Percentiles rank a stretch among this genome's conserved stretches.
Evolutionary conservation across 2,329 filamentous ascomycete species (phyloP).

Genomic region (Colletotrichum sp.): DNA sequence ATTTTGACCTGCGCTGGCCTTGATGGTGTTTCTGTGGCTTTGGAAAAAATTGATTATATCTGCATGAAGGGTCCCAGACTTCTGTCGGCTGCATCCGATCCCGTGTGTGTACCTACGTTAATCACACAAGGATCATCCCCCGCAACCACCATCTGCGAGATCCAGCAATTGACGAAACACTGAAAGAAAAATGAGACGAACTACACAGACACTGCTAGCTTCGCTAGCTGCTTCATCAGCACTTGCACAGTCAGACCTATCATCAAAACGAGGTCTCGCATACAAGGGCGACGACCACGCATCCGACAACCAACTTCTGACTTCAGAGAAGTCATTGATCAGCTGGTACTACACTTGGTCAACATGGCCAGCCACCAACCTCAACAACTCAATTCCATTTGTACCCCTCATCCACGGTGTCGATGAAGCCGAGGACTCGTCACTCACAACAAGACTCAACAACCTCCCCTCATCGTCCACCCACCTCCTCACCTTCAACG

Average conservation of each 20-base stretch:
- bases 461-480: conserved; percentile 36
- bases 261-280: conserved; percentile 17
- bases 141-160: neutral
- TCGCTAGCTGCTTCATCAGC: neutral
- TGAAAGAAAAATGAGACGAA: neutral
- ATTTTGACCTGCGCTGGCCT: neutral
- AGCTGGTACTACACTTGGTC: conserved; percentile 51
- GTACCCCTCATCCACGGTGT: conserved; percentile 43
- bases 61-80: neutral
- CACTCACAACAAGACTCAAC: conserved; percentile 29
- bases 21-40: neutral
- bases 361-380: conserved; percentile 28
- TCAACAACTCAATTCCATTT: conserved; percentile 34
- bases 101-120: neutral
- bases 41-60: neutral
- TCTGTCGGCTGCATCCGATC: conserved; percentile 8
- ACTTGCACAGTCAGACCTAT: neutral
- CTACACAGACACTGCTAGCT: neutral
- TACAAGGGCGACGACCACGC: conserved; percentile 16
- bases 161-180: neutral
- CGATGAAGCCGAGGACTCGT: conserved; percentile 32
- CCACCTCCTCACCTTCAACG: conserved; percentile 45
- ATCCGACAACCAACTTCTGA: conserved; percentile 37
- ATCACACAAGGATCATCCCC: conserved; percentile 13
- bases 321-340: conserved; percentile 40